These are phyloP conservation scores for Plasmodium malariae DNA, from an alignment of 169 alveolate genomes.

Conservation along the genomic window DNA sequence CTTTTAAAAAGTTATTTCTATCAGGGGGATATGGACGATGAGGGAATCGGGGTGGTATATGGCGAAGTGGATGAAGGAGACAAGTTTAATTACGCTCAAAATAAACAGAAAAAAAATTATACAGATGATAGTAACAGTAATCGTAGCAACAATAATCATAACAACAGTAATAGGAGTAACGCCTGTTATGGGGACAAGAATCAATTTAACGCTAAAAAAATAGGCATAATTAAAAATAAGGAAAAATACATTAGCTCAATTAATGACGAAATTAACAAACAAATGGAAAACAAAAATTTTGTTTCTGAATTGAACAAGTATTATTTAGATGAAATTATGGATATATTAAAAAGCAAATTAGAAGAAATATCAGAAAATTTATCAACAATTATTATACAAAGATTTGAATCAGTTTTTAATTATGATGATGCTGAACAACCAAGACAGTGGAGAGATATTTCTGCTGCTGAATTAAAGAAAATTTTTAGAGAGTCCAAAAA, in stretches of 20 bases:
- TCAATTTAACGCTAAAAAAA: conserved; percentile 7
- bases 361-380: conserved; percentile 64
- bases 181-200: background rate
- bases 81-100: background rate
- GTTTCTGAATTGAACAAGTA: conserved; percentile 16
- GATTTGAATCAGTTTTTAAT: conserved; percentile 75
- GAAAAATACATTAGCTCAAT: conserved; percentile 32
- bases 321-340: conserved; percentile 64
- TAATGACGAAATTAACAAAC: conserved; percentile 40
- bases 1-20: background rate
- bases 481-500: conserved; percentile 67
- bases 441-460: conserved; percentile 76
- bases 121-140: background rate
- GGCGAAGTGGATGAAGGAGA: background rate
- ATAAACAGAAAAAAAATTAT: background rate
- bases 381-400: conserved; percentile 33
- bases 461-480: conserved; percentile 50
- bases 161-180: background rate
- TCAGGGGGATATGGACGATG: background rate
- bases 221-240: conserved; percentile 48
- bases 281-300: conserved; percentile 9
- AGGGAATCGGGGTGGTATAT: background rate
- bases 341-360: conserved; percentile 48
- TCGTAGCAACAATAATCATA: background rate
- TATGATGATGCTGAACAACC: conserved; percentile 79